phyloP scores from a whole-genome alignment of 2,329 filamentous ascomycete genomes.

The Fusarium brevicatenulatum region DNA sequence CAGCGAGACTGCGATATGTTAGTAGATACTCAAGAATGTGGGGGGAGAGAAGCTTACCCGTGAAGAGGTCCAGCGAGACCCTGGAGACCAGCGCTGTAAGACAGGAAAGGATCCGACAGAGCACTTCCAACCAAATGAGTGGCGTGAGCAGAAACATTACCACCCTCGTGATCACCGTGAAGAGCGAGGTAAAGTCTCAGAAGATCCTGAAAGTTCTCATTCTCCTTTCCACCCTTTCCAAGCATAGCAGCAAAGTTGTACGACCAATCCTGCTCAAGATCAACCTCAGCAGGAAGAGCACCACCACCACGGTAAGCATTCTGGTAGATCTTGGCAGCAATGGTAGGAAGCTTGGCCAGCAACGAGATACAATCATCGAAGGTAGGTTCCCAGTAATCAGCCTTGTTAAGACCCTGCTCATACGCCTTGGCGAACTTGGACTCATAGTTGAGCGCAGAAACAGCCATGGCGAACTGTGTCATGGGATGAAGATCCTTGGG shows the following conservation, averaged over 20 bases:
- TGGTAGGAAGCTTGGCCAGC: conserved; percentile 94
- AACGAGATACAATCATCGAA: conserved; percentile 96
- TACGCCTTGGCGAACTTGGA: conserved; percentile 95
- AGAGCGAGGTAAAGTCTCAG: conserved; percentile 94
- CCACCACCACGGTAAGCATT: conserved; percentile 82
- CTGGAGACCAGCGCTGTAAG: conserved; percentile 94
- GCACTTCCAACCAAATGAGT: conserved; percentile 96
- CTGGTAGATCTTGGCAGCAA: conserved; percentile 98
- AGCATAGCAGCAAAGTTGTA: conserved; percentile 99
- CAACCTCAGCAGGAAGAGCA: conserved; percentile 78
- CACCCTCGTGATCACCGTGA: conserved; percentile 97
- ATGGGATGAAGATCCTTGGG: conserved; percentile 94
- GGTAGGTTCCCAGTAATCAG: conserved; percentile 98
- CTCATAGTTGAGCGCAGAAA: conserved; percentile 94
- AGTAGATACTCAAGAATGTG: background rate
- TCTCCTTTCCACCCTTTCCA: conserved; percentile 86
- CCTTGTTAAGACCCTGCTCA: conserved; percentile 89
- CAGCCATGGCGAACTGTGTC: conserved; percentile 96
- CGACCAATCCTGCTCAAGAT: conserved; percentile 91
- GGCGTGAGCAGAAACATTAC: conserved; percentile 94
- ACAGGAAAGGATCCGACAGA: conserved; percentile 93
- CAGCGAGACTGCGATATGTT: conserved; percentile 71
- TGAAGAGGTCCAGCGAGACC: conserved; percentile 86
- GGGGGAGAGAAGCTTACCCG: conserved; percentile 56
- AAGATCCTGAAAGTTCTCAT: conserved; percentile 95